phyloP scores from a whole-genome alignment of 352 stramenopile genomes.

The Globisporangium okanoganense region DNA sequence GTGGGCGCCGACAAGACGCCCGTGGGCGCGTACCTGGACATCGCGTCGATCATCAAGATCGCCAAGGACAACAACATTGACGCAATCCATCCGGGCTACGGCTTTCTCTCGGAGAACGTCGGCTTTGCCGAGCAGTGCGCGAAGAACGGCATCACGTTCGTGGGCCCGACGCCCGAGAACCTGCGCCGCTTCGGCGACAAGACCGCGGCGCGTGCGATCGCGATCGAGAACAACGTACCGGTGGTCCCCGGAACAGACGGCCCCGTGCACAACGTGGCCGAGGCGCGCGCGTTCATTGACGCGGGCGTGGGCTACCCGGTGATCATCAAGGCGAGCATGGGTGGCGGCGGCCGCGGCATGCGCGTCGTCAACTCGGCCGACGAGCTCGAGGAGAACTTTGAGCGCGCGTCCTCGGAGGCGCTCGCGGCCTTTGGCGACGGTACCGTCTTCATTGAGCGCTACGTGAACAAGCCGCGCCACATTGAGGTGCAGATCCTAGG shows the following conservation, averaged over 20 bases:
- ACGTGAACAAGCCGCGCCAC: slow-evolving; percentile 94
- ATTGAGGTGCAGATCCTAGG: slow-evolving; percentile 98
- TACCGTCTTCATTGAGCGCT: slow-evolving; percentile 95
- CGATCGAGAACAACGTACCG: slow-evolving; percentile 86
- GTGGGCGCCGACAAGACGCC: slow-evolving; percentile 89
- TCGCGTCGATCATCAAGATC: slow-evolving; percentile 91
- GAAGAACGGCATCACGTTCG: slow-evolving; percentile 92
- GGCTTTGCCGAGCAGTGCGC: slow-evolving; percentile 92
- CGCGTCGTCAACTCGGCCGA: slow-evolving; percentile 83
- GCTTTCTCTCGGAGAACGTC: slow-evolving; percentile 96
- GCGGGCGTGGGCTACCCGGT: slow-evolving; percentile 92
- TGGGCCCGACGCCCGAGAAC: slow-evolving; percentile 94
- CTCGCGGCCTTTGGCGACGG: slow-evolving; percentile 93
- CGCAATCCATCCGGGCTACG: slow-evolving; percentile 97
- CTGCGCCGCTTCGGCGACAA: slow-evolving; percentile 89
- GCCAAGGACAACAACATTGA: slow-evolving; percentile 91
- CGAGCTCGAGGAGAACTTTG: slow-evolving; percentile 89
- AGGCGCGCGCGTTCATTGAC: slow-evolving; percentile 91
- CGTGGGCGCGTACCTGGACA: slow-evolving; percentile 95
- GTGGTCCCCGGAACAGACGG: slow-evolving; percentile 89
- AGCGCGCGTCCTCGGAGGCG: slow-evolving; percentile 80
- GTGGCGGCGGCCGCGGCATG: slow-evolving; percentile 97
- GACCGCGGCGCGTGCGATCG: slow-evolving; percentile 83
- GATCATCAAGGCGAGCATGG: slow-evolving; percentile 98
- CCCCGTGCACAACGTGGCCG: slow-evolving; percentile 82